Conservation (phyloP, 257 asterid genomes). For the Verbascum thapsus region DNA sequence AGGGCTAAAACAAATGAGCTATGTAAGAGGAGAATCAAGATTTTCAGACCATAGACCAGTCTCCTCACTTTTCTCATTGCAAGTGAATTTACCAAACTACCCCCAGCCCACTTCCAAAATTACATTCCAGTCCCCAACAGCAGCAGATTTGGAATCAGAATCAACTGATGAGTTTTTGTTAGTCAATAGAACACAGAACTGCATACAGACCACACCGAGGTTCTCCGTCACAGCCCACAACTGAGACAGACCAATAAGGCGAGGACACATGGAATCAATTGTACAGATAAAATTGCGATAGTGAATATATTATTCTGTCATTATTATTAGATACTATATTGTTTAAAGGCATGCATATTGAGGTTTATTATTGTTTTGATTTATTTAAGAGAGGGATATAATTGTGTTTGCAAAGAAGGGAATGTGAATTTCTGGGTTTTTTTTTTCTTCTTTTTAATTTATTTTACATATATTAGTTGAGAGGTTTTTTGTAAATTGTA, state of each 20-base stretch:
- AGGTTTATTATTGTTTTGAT: not conserved
- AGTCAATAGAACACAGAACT: slow-evolving; percentile 35
- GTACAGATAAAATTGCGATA: too few species aligned
- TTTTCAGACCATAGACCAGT: slow-evolving; percentile 97
- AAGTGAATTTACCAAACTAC: slow-evolving; percentile 33
- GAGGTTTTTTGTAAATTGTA: slow-evolving; percentile 14
- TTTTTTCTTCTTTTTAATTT: not conserved
- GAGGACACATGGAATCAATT: too few species aligned
- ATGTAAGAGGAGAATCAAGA: slow-evolving; percentile 75
- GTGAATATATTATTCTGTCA: not conserved
- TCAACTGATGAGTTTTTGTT: slow-evolving; percentile 32
- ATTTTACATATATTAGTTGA: not conserved
- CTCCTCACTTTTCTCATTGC: slow-evolving; percentile 61
- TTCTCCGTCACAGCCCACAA: slow-evolving; percentile 29
- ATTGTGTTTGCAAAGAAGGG: not conserved
- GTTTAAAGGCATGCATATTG: not conserved
- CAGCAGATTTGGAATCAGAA: slow-evolving; percentile 6
- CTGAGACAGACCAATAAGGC: too few species aligned
- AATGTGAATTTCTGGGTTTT: not conserved
- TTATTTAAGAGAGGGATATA: too few species aligned
- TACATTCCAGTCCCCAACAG: slow-evolving; percentile 15
- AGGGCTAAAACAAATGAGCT: slow-evolving; percentile 72
- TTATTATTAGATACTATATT: not conserved
- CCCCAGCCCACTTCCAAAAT: slow-evolving; percentile 23
- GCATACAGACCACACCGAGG: slow-evolving; percentile 41